Evolutionary conservation across 345 rosid genomes (phyloP).

Genomic region (Syzygium jambos): DNA sequence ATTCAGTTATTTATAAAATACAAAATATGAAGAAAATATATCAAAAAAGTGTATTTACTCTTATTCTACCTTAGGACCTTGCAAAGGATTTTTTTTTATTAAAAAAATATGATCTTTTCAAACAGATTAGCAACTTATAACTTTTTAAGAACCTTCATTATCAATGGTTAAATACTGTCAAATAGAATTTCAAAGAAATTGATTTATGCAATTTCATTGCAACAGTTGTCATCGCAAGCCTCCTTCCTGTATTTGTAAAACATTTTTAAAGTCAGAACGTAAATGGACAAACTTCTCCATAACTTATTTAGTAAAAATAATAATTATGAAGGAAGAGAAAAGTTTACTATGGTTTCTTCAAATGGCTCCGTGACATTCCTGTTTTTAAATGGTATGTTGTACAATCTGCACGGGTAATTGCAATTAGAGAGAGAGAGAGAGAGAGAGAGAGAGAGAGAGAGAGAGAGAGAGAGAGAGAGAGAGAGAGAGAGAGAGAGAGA

Average conservation of each 20-base stretch:
- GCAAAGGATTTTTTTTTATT: background rate
- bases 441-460: background rate
- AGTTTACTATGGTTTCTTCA: background rate
- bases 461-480: no score
- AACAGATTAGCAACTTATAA: background rate
- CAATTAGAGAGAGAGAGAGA: background rate
- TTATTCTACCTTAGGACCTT: background rate
- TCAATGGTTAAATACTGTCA: background rate
- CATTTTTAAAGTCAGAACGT: background rate
- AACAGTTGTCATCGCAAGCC: background rate
- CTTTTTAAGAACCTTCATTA: background rate
- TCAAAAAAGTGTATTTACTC: background rate
- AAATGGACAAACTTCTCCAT: background rate
- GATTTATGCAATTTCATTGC: background rate
- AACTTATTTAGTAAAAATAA: no score
- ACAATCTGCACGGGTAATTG: background rate
- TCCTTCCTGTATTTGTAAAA: background rate
- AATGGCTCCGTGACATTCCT: background rate
- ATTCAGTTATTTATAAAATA: no score
- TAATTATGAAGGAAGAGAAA: background rate
- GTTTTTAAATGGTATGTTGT: rapidly evolving
- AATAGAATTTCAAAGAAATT: background rate
- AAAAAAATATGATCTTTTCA: no score
- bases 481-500: no score
- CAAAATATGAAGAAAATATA: no score